Evolutionary conservation across 2,329 filamentous ascomycete species (phyloP), one percentile per base, ranked within the genome.

Genomic region (Paecilomyces sp.): DNA sequence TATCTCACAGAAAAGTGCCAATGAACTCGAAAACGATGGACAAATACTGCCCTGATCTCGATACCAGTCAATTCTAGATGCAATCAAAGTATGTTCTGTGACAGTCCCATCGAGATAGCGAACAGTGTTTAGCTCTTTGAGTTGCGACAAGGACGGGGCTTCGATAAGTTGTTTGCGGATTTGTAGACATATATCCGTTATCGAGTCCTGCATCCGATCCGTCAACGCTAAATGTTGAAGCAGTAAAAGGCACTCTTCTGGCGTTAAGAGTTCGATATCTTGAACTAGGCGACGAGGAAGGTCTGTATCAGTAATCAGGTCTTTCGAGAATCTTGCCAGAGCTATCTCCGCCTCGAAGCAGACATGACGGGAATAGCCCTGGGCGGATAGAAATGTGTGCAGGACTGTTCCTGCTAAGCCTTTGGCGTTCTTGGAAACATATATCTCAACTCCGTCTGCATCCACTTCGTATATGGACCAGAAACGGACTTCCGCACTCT

Each of bases 321-420:
- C 66, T 9, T 70, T 66, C 2, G 69, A 72, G 68, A 73, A 79
- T 18, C 65, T 63, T 3, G 74, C 72, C 52, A 79, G 65, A 13
- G 70, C 67, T 2, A 70, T 67, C 62, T 80, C 77, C 1, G 69
- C 69, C 54, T 74, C 70, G 47, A 79, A 74, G 59, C 77, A 75
- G 52, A 72, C 66, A 60, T 72, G 68, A 7, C 78, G 72, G 25
- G 72, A 66, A 24, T 74, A 71, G 18, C 74, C 76, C 56, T 73
- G 73, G 33, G 71, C 73, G 1, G 78, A 79, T 3, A 80, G 65
- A 61, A 76, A 81, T 1, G 78, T 79, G 60, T 81, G 79, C 9
- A 81, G 61, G 3, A 80, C 66, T 6, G 76, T 77, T 15, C 76
- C 73, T 22, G 70, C 67, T 7, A 79, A 62, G 55, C 78, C 78